Evolutionary conservation across 1,284 basidiomycete species (phyloP).

Genomic region (Ustilago lituana): DNA sequence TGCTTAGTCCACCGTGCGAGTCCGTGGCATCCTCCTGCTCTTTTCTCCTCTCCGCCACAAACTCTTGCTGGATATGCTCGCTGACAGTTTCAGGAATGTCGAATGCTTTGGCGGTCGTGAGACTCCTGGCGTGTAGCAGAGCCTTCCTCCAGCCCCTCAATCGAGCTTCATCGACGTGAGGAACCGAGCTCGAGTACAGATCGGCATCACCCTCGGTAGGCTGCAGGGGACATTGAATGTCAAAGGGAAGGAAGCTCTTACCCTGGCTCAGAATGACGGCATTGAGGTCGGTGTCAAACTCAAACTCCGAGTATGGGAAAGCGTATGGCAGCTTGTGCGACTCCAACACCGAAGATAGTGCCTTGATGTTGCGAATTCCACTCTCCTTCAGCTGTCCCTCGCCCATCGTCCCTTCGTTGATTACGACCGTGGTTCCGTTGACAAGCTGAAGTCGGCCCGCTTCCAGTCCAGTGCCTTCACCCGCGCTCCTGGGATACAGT

Average conservation of each 20-base stretch:
- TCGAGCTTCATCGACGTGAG: constrained; percentile 15
- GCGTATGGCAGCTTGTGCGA: constrained; percentile 79
- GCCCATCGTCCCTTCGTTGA: constrained; percentile 76
- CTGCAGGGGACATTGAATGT: constrained; percentile 52
- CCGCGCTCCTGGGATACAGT: constrained; percentile 71
- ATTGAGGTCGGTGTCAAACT: constrained; percentile 78
- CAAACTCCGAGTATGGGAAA: constrained; percentile 80
- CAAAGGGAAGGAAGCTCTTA: constrained; percentile 68
- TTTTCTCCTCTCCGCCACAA: constrained; percentile 50
- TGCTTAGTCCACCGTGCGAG: constrained; percentile 15
- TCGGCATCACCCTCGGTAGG: not conserved
- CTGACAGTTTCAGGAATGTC: constrained; percentile 56
- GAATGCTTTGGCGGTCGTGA: constrained; percentile 46
- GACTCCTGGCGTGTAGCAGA: constrained; percentile 27
- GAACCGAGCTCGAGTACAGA: constrained; percentile 9
- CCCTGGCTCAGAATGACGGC: constrained; percentile 77
- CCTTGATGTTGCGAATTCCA: constrained; percentile 77
- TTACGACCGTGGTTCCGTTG: constrained; percentile 73
- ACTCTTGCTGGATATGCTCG: constrained; percentile 59
- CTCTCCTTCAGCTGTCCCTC: constrained; percentile 76
- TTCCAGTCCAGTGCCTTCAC: constrained; percentile 78
- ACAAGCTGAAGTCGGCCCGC: constrained; percentile 81
- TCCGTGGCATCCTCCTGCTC: constrained; percentile 28
- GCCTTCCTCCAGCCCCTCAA: constrained; percentile 32
- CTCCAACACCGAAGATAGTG: constrained; percentile 76